Percentiles rank a stretch among this genome's conserved stretches.
phyloP scores from a whole-genome alignment of 257 asterid species.

The Haberlea rhodopensis region DNA sequence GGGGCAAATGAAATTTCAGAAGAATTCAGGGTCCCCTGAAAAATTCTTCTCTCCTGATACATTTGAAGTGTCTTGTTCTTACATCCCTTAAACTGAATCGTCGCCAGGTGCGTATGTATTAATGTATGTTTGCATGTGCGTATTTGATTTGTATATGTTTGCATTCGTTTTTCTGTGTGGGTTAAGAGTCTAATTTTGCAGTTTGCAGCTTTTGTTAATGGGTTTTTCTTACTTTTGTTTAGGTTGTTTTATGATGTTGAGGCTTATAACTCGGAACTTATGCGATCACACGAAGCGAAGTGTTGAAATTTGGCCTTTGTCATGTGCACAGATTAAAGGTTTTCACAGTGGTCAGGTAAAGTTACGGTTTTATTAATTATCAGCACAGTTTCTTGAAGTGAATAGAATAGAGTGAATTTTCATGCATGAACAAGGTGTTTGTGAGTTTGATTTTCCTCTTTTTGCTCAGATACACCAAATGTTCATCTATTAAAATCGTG shows the following conservation, averaged over 20 bases:
- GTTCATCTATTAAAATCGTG: not conserved
- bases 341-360: slow-evolving; percentile 60
- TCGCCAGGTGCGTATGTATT: slow-evolving; percentile 20
- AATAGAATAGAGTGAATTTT: not conserved
- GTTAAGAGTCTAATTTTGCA: not conserved
- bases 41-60: not conserved
- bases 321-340: slow-evolving; percentile 35
- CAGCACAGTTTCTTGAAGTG: not conserved
- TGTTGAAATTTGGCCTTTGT: slow-evolving; percentile 36
- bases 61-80: slow-evolving; percentile 16
- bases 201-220: slow-evolving; percentile 5
- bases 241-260: slow-evolving; percentile 51
- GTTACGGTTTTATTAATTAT: not conserved
- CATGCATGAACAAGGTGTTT: not conserved
- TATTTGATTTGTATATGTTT: not conserved
- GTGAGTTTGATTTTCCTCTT: not conserved
- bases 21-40: slow-evolving; percentile 33
- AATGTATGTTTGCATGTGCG: slow-evolving; percentile 7
- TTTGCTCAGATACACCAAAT: not conserved
- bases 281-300: slow-evolving; percentile 31
- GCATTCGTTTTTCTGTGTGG: not conserved
- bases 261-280: slow-evolving; percentile 43
- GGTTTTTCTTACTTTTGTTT: slow-evolving; percentile 2
- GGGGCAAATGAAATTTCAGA: slow-evolving; percentile 43
- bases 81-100: slow-evolving; percentile 1